Percentiles rank a stretch among this genome's conserved stretches.
Conservation (phyloP, 129 eudicot species). For the Calendula officinalis region DNA sequence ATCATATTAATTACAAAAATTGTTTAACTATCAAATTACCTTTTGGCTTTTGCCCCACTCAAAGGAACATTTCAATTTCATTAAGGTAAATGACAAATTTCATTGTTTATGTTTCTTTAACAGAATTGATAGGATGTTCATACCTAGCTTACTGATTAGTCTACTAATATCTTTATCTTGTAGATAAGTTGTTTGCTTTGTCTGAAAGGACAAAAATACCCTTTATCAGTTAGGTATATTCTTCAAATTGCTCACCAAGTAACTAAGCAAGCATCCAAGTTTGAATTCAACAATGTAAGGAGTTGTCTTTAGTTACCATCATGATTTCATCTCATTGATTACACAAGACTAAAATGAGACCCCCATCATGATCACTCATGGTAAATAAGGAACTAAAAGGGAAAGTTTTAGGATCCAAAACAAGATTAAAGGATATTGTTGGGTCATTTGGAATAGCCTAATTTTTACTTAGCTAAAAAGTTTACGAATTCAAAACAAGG, state of each 20-base stretch:
- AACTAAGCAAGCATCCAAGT: conserved; percentile 36
- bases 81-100: background rate
- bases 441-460: background rate
- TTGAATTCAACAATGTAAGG: conserved; percentile 36
- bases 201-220: conserved; percentile 16
- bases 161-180: background rate
- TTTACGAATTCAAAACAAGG: conserved; percentile 15
- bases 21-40: background rate
- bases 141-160: background rate
- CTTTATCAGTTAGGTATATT: conserved; percentile 23
- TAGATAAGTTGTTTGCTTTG: background rate
- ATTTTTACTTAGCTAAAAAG: background rate
- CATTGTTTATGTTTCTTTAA: background rate
- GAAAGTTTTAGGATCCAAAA: conserved; percentile 40
- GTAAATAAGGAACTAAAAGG: conserved; percentile 39
- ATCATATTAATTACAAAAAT: background rate
- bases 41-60: background rate
- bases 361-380: conserved; percentile 29
- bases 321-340: conserved; percentile 28
- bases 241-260: conserved; percentile 26
- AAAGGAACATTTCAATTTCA: background rate
- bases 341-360: conserved; percentile 25
- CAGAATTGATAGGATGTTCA: background rate
- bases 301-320: conserved; percentile 35
- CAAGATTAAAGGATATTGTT: conserved; percentile 16